phyloP scores from a whole-genome alignment of 1,284 basidiomycete genomes.

The Ceratobasidium sp. region DNA sequence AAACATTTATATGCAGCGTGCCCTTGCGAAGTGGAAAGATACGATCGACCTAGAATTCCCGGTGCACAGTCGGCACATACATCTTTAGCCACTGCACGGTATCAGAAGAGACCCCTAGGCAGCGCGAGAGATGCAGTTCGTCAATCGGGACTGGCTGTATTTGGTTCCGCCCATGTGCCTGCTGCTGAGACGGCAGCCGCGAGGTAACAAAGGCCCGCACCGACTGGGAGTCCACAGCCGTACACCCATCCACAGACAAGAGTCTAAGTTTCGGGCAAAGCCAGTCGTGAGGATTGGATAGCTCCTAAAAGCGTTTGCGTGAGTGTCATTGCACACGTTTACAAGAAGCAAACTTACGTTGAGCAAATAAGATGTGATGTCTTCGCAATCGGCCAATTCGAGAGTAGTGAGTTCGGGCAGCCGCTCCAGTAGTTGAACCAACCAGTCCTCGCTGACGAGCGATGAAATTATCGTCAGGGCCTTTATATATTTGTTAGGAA shows the following conservation, averaged over 20 bases:
- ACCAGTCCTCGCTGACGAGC: constrained; percentile 25
- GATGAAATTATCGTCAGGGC: constrained; percentile 24
- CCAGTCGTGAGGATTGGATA: constrained; percentile 32
- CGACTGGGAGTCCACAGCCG: constrained; percentile 30
- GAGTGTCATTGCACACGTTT: not conserved
- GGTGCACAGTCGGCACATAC: constrained; percentile 23
- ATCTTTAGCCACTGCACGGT: constrained; percentile 32
- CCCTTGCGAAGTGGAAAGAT: not conserved
- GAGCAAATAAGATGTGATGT: constrained; percentile 31
- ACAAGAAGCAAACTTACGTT: not conserved
- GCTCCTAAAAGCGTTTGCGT: constrained; percentile 1
- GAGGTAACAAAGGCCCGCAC: constrained; percentile 20
- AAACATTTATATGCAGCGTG: not conserved
- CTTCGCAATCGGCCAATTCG: constrained; percentile 37
- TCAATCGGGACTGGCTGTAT: constrained; percentile 4
- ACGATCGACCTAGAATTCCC: constrained; percentile 9
- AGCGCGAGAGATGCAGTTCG: constrained; percentile 34
- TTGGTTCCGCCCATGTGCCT: not conserved
- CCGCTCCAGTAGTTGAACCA: constrained; percentile 23
- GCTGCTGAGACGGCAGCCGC: constrained; percentile 3
- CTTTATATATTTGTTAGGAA: not conserved
- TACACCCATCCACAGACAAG: constrained; percentile 34
- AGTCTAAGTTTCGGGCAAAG: constrained; percentile 35
- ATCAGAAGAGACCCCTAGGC: constrained; percentile 23
- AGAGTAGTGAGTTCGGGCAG: constrained; percentile 15